Conservation (phyloP, 257 asterid genomes). For the Rauvolfia tetraphylla region DNA sequence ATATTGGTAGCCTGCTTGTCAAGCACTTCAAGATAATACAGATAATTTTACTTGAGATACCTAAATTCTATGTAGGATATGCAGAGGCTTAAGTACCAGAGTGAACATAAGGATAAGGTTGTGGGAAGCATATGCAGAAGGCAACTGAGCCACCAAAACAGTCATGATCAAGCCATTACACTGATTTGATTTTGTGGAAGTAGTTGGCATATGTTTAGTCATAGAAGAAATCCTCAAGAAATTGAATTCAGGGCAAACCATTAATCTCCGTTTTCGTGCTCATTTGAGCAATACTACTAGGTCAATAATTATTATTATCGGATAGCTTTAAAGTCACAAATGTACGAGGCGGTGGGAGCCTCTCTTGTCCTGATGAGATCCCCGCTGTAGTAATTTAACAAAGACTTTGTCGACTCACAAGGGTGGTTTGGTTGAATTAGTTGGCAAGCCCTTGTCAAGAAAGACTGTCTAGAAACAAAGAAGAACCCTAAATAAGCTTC, state of each 20-base stretch:
- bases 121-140: neutral
- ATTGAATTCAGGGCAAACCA: neutral
- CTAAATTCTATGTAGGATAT: neutral
- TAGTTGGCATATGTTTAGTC: neutral
- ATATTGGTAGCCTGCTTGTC: slow-evolving; percentile 9
- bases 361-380: neutral
- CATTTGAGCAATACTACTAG: neutral
- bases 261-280: slow-evolving; percentile 2
- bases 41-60: neutral
- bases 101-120: neutral
- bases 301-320: neutral
- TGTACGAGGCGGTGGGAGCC: neutral
- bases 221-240: neutral
- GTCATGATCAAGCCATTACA: neutral
- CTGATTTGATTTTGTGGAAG: neutral
- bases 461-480: slow-evolving; percentile 9
- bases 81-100: neutral
- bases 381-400: slow-evolving; percentile 18
- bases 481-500: neutral
- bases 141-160: neutral
- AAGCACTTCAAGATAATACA: slow-evolving; percentile 6
- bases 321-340: neutral
- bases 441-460: slow-evolving; percentile 2
- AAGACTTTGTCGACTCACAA: slow-evolving; percentile 13
- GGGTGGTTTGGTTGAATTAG: neutral